Base-by-base conservation (phyloP, 108 stramenopile species). In the Nitzschia putrida region DNA sequence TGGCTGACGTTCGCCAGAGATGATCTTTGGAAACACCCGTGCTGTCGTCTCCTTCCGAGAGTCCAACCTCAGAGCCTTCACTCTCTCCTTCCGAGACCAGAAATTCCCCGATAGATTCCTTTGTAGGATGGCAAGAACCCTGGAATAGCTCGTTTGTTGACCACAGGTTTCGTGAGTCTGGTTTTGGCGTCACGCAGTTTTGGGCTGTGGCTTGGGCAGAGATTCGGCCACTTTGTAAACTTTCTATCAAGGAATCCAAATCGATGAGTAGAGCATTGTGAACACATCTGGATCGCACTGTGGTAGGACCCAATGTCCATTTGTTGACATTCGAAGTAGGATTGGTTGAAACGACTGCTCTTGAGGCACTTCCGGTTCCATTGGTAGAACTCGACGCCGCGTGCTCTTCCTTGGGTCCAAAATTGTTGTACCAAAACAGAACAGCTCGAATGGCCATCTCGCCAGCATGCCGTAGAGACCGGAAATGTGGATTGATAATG, bases 111-210 rank as follows among this genome's bases (percentile, higher is more conserved):
- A 49, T 83, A 91, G 20, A 94, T 85, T 44, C 72, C 80, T 50
- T 85, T 85, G 53, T 89, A 83, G 51, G 84, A 87, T 0, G 92
- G 92, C 39, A 94, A 56, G 40, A 87, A 85, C 22, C 74, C 82
- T 1, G 92, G 92, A 37, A 94, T 88, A 8, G 90, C 85, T 50
- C 92, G 71, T 60, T 87, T 85, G n/a, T 72, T 77, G n/a, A 91
- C 83, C 0, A 80, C 63, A 10, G 85, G 83, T 34, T 78, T 71
- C 34, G 82, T 68, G 39, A 91, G 54, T 43, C 61, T 71, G 10
- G 11, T 29, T n/a, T 69, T 66, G 59, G 87, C 56, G 12, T 60
- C 65, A 38, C 70, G 64, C 24, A 94, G 51, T 68, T 73, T 56
- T 80, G 65, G 7, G 85, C 81, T 13, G 88, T 89, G 26, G 68